phyloP scores from a whole-genome alignment of 139 green algal species.

The Desmodesmus armatus region DNA sequence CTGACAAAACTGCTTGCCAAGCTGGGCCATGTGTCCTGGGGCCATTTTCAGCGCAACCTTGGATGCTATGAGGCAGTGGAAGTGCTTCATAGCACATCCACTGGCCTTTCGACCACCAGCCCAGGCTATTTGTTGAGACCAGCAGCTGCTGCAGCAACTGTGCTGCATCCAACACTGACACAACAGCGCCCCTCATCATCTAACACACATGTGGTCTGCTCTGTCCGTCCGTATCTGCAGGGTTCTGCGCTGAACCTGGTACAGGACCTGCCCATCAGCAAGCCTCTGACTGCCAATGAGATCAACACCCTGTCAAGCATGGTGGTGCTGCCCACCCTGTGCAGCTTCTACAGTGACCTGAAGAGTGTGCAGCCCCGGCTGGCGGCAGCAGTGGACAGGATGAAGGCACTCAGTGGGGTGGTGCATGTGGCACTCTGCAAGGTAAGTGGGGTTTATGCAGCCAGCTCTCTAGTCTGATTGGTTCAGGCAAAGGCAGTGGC shows the following conservation, averaged over 20 bases:
- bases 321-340: conserved; percentile 62
- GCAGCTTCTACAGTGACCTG: conserved; percentile 85
- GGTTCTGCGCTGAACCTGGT: conserved; percentile 62
- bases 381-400: conserved; percentile 68
- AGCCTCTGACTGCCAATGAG: conserved; percentile 61
- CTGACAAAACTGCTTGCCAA: too few relatives aligned
- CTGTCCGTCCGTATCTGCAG: neutral
- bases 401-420: conserved; percentile 69
- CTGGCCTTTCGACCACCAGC: too few relatives aligned
- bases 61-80: too few relatives aligned
- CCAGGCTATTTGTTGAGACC: too few relatives aligned
- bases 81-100: too few relatives aligned
- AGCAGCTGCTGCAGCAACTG: neutral
- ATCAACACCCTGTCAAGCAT: conserved; percentile 65
- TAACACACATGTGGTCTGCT: neutral
- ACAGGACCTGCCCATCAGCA: conserved; percentile 81
- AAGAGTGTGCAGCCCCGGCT: conserved; percentile 18
- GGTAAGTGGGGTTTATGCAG: too few relatives aligned
- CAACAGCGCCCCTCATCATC: neutral
- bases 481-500: too few relatives aligned
- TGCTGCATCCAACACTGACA: neutral
- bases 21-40: too few relatives aligned
- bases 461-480: too few relatives aligned
- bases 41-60: too few relatives aligned
- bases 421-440: conserved; percentile 59